A percentile compares a stretch with the other conserved stretches of the same genome.
These are phyloP conservation scores for Fusarium torreyae DNA, from an alignment of 2,329 filamentous ascomycete genomes.

Conservation along the genomic window DNA sequence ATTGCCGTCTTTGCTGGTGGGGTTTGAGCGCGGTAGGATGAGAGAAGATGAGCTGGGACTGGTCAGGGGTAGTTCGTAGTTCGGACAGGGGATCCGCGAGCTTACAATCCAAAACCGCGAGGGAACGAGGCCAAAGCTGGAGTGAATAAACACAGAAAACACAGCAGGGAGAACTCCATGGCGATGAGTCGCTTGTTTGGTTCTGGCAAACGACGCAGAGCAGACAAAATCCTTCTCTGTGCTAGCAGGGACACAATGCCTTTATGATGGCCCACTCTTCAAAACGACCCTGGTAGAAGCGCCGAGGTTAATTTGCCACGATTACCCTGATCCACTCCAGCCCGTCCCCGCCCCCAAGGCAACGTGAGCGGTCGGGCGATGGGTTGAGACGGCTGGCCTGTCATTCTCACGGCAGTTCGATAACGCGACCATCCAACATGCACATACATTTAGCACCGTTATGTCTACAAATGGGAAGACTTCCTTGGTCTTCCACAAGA, in stretches of 20 bases:
- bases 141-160: background rate
- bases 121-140: background rate
- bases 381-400: background rate
- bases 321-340: background rate
- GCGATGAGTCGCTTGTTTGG: background rate
- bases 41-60: slow-evolving; percentile 10
- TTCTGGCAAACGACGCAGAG: slow-evolving; percentile 11
- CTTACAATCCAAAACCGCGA: slow-evolving; percentile 1
- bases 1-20: slow-evolving; percentile 25
- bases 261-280: slow-evolving; percentile 15
- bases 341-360: background rate
- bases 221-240: slow-evolving; percentile 1
- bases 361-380: background rate
- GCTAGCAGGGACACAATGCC: slow-evolving; percentile 15
- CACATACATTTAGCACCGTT: background rate
- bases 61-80: background rate
- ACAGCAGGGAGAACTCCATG: slow-evolving; percentile 13
- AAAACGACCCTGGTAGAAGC: slow-evolving; percentile 6
- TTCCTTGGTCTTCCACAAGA: too few species aligned
- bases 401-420: too few species aligned
- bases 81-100: background rate
- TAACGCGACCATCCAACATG: background rate
- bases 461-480: background rate
- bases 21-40: slow-evolving; percentile 12
- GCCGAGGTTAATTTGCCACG: background rate